These are phyloP conservation scores for Chlamydomonas schloesseri DNA, from an alignment of 139 green algal genomes.

Conservation along the genomic window DNA sequence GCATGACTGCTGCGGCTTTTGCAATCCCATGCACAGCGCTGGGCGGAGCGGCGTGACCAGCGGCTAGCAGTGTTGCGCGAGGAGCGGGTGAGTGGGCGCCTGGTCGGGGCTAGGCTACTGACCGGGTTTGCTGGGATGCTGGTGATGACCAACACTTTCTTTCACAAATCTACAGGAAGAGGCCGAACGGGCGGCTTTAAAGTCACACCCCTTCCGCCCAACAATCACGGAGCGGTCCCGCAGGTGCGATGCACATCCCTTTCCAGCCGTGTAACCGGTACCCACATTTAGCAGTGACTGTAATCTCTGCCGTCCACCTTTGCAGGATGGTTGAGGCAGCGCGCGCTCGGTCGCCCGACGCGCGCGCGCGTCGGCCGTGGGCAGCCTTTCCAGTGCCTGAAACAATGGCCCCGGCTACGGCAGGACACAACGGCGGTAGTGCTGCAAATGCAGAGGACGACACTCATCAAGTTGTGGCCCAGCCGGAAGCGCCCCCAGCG, in stretches of 20 bases:
- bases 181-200: neutral
- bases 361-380: neutral
- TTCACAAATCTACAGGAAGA: no score
- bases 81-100: neutral
- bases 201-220: constrained; percentile 1
- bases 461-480: no score
- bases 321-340: neutral
- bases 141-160: no score
- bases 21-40: neutral
- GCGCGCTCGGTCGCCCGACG: neutral
- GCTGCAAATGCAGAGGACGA: neutral
- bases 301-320: neutral
- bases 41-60: neutral
- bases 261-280: neutral
- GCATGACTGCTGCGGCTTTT: neutral
- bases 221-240: constrained; percentile 1
- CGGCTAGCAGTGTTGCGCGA: constrained; percentile 2
- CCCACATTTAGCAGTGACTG: neutral
- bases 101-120: no score
- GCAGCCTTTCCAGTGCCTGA: no score
- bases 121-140: no score
- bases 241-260: no score
- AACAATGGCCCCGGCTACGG: no score
- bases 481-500: no score
- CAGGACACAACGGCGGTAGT: neutral